A percentile compares a stretch with the other conserved stretches of the same genome.
These are phyloP conservation scores for Kernera saxatilis DNA, from an alignment of 345 rosid genomes.

Conservation along the genomic window DNA sequence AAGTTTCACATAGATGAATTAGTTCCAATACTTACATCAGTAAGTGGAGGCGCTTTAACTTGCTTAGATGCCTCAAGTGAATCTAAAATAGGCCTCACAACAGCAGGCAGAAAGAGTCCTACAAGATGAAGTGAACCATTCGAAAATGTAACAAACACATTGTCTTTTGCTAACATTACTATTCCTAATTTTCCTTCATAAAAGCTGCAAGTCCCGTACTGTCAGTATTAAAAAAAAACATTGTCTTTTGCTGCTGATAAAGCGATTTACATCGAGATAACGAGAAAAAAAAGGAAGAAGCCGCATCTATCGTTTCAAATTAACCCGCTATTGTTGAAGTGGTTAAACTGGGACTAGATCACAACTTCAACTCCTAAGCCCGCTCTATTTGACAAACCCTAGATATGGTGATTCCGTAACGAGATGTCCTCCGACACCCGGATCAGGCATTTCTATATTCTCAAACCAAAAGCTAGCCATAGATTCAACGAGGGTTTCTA, in stretches of 20 bases:
- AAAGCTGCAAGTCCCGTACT: background rate
- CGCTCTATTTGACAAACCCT: background rate
- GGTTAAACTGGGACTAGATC: background rate
- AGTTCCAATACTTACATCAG: slow-evolving; percentile 49
- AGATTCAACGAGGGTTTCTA: background rate
- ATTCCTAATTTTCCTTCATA: background rate
- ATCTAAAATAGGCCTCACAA: slow-evolving; percentile 90
- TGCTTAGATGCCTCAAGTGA: slow-evolving; percentile 80
- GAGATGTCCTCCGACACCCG: background rate
- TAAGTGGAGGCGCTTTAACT: slow-evolving; percentile 70
- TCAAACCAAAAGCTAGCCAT: background rate
- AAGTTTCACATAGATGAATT: background rate
- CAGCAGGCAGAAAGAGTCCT: slow-evolving; percentile 96
- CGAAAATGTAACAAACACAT: background rate
- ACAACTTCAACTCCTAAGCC: background rate
- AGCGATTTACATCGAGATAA: background rate
- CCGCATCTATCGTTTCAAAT: background rate
- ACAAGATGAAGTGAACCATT: background rate
- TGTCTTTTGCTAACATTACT: background rate
- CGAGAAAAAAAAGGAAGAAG: background rate
- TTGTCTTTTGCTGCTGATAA: background rate
- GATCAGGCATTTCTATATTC: background rate
- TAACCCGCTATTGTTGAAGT: too few relatives aligned
- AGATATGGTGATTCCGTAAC: background rate
- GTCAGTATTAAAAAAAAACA: background rate